Base-by-base conservation (phyloP, 2,329 filamentous ascomycete species). In the Curvularia sp. region DNA sequence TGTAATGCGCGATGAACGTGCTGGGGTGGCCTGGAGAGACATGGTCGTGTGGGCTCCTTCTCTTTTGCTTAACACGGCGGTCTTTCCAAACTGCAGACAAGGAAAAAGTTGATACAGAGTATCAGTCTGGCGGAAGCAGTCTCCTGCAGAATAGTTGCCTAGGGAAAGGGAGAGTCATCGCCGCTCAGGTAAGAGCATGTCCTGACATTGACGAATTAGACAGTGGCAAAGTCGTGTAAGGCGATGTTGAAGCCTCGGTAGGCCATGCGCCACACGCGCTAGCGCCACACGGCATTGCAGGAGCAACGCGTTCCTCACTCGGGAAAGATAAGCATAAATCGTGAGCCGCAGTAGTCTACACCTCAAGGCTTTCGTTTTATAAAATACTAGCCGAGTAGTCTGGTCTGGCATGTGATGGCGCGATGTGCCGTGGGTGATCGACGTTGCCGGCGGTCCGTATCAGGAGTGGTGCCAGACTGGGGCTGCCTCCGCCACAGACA, bases 1-100 rank as follows among this genome's bases (percentile, higher is more conserved):
- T 28, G 59, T 72, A 42, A 74, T 67, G 25, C 74, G 73, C 10
- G 73, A 76, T 2, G 73, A 74, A 30, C 59, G 68, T 27, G 72
- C 72, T 28, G 71, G 57, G 8, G 72, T 76, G 25, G 65, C 57
- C 19, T 75, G 73, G 53, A 75, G 65, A 6, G 64, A 64, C 70
- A 74, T 74, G 42, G 34, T 55, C 30, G 15, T 38, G 12, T 46
- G 32, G 15, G 12, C n/a, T 38, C n/a, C 27, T 49, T 28, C 13
- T 53, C 36, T 36, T 18, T 21, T n/a, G 48, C n/a, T 30, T 19
- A 10, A 49, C 5, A 1, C 15, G 15, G 39, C 7, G 50, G 38
- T 43, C 53, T 13, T 2, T 15, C 39, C 21, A 42, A 21, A 8
- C 25, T 13, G 12, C 7, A 7, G 12, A 15, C 18, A 15, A 43